Evolutionary conservation across 2,329 filamentous ascomycete genomes (phyloP).

Genomic region (Penicillium capsulatum): DNA sequence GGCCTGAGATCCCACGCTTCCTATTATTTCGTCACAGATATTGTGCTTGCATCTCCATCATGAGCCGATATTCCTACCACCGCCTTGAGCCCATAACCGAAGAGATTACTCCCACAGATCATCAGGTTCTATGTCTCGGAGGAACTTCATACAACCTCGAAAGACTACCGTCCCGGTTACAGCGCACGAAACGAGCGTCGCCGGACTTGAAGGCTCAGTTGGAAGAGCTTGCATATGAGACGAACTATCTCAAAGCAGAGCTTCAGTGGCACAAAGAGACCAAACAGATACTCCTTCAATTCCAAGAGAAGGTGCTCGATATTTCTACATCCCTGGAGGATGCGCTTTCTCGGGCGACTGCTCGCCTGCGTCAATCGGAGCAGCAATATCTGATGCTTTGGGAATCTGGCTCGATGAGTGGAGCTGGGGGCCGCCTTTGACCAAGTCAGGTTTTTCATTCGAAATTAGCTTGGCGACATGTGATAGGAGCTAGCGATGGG

Average conservation of each 20-base stretch:
- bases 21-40: not conserved
- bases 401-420: not conserved
- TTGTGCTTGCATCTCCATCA: not conserved
- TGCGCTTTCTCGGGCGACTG: conserved; percentile 3
- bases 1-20: not conserved
- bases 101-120: conserved; percentile 12
- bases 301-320: conserved; percentile 11
- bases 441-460: not conserved
- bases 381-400: conserved; percentile 5
- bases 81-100: conserved; percentile 15
- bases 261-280: conserved; percentile 18
- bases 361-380: conserved; percentile 6
- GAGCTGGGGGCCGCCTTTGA: not conserved
- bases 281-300: conserved; percentile 12
- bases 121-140: conserved; percentile 10
- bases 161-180: conserved; percentile 11
- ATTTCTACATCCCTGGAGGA: conserved; percentile 12
- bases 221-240: conserved; percentile 14
- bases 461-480: not conserved
- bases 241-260: conserved; percentile 15
- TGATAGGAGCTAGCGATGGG: not conserved
- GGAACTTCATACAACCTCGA: conserved; percentile 16
- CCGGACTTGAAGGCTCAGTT: conserved; percentile 3
- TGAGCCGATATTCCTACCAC: not conserved
- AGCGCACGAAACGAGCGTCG: conserved; percentile 4